Evolutionary conservation across 768 basidiomycete genomes (phyloP), one percentile per base, ranked within the genome.

Genomic region (Leccinum boreale): DNA sequence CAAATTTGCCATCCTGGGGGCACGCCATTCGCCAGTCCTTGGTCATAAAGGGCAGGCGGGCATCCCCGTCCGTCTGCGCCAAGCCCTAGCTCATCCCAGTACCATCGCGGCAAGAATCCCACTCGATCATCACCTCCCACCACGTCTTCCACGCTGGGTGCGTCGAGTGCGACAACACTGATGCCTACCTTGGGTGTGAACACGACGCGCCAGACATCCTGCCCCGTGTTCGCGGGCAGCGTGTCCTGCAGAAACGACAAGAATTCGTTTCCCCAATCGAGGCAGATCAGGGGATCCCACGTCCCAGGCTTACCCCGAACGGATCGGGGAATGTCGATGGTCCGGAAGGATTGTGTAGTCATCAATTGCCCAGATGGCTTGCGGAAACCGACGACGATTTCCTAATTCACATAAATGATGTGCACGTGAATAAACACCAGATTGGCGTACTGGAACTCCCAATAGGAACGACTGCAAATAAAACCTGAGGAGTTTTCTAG

Each of bases 381-480:
- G 49, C 93, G 85, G 70, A 95, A 95, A 52, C 93, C 93, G 26
- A 95, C 92, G 10, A 93, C 72, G 52, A 95, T 86, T 71, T 91
- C 88, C 90, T 92, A 62, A 59, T 50, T 24, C 24, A 10, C 53
- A 58, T 46, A 33, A 54, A 28, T 52, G 51, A 46, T 5, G 44
- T 17, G 28, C 42, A 35, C 45, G 45, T 47, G 45, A 3, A 21
- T 49, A 7, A 52, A 36, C 15, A 46, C 33, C 17, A 23, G 49
- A 52, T 52, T 11, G 33, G 70, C 86, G 64, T 69, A 89, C 89
- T 21, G 92, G 93, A n/a, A 95, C 92, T 50, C 93, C 94, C 54
- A 95, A 82, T 26, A 95, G 80, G 71, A 92, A 94, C 1, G 92
- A 94, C 67, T 95, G 93, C 59, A 93, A 84, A 77, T 94, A 94